These are phyloP conservation scores for Suillus plorans DNA, from an alignment of 768 basidiomycete genomes.

Conservation along the genomic window DNA sequence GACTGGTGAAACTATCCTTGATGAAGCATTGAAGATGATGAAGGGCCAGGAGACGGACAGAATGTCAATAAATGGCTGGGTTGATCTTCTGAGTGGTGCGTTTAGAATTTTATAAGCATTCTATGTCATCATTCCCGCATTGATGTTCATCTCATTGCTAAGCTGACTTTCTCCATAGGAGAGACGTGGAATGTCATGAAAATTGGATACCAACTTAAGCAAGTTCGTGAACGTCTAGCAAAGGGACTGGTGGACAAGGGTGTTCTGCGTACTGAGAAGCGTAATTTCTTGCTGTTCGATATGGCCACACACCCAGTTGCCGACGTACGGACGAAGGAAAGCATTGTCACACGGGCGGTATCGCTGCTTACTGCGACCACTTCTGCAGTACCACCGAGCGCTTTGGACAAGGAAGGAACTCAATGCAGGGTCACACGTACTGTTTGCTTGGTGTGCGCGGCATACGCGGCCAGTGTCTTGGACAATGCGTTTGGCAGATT, in stretches of 20 bases:
- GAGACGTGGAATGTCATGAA: slow-evolving; percentile 99
- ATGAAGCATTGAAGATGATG: slow-evolving; percentile 97
- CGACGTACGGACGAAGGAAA: slow-evolving; percentile 87
- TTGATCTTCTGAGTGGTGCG: slow-evolving; percentile 91
- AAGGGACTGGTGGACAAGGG: slow-evolving; percentile 99
- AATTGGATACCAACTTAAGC: slow-evolving; percentile 98
- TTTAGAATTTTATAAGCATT: slow-evolving; percentile 13
- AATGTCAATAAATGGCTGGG: slow-evolving; percentile 85
- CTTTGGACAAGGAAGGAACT: slow-evolving; percentile 74
- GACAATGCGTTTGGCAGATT: slow-evolving; percentile 91
- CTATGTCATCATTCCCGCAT: background rate
- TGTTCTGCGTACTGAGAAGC: slow-evolving; percentile 97
- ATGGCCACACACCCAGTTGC: slow-evolving; percentile 99
- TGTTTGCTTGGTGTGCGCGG: slow-evolving; percentile 85
- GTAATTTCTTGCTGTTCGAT: slow-evolving; percentile 98
- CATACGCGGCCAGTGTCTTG: slow-evolving; percentile 92
- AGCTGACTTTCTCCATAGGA: slow-evolving; percentile 46
- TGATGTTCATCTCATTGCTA: background rate
- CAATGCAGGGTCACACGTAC: slow-evolving; percentile 80
- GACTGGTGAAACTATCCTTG: slow-evolving; percentile 94
- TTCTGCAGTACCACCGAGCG: slow-evolving; percentile 70
- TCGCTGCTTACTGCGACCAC: slow-evolving; percentile 82
- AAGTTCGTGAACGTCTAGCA: slow-evolving; percentile 95
- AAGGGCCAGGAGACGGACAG: slow-evolving; percentile 59
- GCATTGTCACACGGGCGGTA: slow-evolving; percentile 73